phyloP scores from a whole-genome alignment of 192 early-diverging fungal species.

The Pilaira anomala region DNA sequence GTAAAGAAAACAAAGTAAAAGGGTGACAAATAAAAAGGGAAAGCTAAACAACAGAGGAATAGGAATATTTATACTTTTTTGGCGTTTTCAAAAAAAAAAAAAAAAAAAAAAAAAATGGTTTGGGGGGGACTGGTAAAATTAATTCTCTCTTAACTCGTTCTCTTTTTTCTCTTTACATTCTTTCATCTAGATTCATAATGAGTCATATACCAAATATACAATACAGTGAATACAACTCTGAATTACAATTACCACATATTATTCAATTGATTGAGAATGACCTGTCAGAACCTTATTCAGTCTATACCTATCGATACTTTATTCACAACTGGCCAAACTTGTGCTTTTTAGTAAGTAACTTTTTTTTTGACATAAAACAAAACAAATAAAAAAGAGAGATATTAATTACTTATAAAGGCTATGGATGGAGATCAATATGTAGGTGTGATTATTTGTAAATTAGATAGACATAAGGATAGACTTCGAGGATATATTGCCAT shows the following conservation, averaged over 20 bases:
- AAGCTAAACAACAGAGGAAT: too few relatives aligned
- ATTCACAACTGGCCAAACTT: conserved; percentile 89
- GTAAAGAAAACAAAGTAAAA: too few relatives aligned
- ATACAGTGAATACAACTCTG: conserved; percentile 67
- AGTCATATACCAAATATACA: conserved; percentile 1
- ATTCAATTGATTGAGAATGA: conserved; percentile 86
- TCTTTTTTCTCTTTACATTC: too few relatives aligned
- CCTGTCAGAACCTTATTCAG: conserved; percentile 94
- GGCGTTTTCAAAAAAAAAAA: too few relatives aligned
- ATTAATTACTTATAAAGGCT: conserved; percentile 36
- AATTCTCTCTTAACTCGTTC: too few relatives aligned
- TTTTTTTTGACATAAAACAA: not conserved
- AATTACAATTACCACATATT: conserved; percentile 74
- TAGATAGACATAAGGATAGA: conserved; percentile 67
- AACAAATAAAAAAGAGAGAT: not conserved
- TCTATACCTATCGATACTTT: conserved; percentile 97
- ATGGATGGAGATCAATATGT: conserved; percentile 61
- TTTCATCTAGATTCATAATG: too few relatives aligned
- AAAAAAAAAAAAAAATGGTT: too few relatives aligned
- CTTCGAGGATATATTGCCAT: conserved; percentile 96
- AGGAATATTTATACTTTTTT: too few relatives aligned
- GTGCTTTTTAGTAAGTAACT: conserved; percentile 66
- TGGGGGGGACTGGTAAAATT: too few relatives aligned
- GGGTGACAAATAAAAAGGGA: too few relatives aligned
- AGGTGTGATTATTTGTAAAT: conserved; percentile 87